Base-by-base conservation (phyloP, 2,329 filamentous ascomycete genomes). In the Alternaria conjuncta region DNA sequence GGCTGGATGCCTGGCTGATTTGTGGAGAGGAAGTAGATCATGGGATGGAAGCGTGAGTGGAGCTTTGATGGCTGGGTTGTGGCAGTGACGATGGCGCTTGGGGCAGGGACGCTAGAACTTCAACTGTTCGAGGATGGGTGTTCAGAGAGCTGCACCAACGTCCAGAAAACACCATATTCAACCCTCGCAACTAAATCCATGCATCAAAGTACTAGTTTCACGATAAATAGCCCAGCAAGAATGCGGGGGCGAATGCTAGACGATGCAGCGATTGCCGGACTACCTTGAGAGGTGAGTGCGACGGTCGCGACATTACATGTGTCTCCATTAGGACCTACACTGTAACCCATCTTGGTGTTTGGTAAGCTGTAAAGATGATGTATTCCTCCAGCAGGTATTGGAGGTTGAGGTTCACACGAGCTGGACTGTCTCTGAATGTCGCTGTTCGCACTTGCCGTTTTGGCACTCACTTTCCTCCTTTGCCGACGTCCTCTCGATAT, bases 161-260 rank as follows among this genome's bases (percentile, higher is more conserved):
- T 41, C 36, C 9, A 1, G 36, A 18, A 3, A 18, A 6, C 9
- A 41, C 8, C 4, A 11, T 18, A 6, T 10, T 18, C 36, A 0
- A 18, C 9, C 4, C 6, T 18, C 36, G 36, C 36, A 18, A 11
- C 9, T 9, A 18, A 1, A 11, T 18, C 2, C 2, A 41, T 41
- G n/a, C 36, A 41, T 11, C 36, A 11, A 18, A 9, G 8, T 11
- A 41, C 9, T 9, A 2, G 4, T 6, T 41, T 11, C 5, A 41
- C 5, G 5, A 11, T 6, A 2, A 11, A 18, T 6, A 0, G 2
- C 3, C 1, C 0, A 6, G 15, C 4, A 41, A 18, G 36, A 6
- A 18, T 18, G n/a, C 36, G 36, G 0, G 0, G 18, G 9, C 9
- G 36, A 41, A 41, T 41, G n/a, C 36, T 9, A 18, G 36, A 41